phyloP scores from a whole-genome alignment of 768 basidiomycete genomes.

The Pseudohyphozyma bogoriensis region DNA sequence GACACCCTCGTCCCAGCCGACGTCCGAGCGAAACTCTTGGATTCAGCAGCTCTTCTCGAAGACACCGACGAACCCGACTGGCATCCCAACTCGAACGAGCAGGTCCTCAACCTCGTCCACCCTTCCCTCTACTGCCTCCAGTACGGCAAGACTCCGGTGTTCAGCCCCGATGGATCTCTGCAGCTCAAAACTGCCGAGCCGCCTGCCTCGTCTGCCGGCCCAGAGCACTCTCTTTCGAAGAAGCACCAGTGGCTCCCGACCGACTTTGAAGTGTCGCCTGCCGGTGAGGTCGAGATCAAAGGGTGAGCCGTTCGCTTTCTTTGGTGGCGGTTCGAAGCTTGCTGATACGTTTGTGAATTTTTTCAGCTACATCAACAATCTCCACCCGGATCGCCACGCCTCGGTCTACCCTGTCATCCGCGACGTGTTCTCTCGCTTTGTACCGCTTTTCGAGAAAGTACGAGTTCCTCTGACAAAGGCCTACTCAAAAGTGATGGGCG shows the following conservation, averaged over 20 bases:
- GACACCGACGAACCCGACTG: constrained; percentile 41
- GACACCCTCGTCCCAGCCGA: constrained; percentile 37
- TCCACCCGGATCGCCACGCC: constrained; percentile 38
- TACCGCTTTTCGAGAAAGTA: constrained; percentile 50
- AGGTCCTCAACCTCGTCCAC: constrained; percentile 45
- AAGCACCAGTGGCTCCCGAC: constrained; percentile 17
- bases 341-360: no score
- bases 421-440: constrained; percentile 40
- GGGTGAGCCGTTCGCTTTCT: no score
- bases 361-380: constrained; percentile 52
- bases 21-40: constrained; percentile 18
- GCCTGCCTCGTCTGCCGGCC: no score
- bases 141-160: constrained; percentile 37
- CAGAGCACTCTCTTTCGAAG: no score
- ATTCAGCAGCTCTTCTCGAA: constrained; percentile 35
- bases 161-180: no score
- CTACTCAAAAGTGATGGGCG: no score
- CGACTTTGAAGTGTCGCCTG: constrained; percentile 7
- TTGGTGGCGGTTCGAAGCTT: no score
- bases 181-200: no score
- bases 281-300: constrained; percentile 1
- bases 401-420: constrained; percentile 36
- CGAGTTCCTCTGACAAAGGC: no score
- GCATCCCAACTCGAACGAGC: constrained; percentile 44
- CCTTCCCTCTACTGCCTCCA: constrained; percentile 42